These are phyloP conservation scores for Ensete glaucum DNA, from an alignment of 176 grass and related monocot genomes.

Conservation along the genomic window DNA sequence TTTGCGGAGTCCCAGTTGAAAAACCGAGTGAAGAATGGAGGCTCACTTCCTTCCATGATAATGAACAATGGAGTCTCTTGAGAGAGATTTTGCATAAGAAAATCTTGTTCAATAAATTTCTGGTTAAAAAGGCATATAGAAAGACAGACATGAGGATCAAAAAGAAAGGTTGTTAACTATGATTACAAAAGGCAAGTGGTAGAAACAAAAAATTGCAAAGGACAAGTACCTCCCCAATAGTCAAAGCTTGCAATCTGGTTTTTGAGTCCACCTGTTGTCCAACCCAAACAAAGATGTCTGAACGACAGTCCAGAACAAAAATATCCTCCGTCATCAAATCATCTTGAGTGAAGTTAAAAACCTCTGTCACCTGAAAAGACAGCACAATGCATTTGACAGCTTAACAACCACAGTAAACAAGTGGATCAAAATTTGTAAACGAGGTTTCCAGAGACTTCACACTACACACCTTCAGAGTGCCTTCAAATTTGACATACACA, in stretches of 20 bases:
- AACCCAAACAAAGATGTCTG: slow-evolving; percentile 71
- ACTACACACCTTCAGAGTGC: slow-evolving; percentile 45
- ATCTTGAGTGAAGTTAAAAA: slow-evolving; percentile 82
- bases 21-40: slow-evolving; percentile 83
- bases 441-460: slow-evolving; percentile 3
- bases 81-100: slow-evolving; percentile 63
- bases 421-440: background rate
- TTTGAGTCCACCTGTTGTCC: slow-evolving; percentile 75
- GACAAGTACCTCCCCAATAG: slow-evolving; percentile 38
- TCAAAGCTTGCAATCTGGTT: slow-evolving; percentile 64
- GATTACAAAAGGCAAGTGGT: background rate
- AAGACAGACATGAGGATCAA: background rate
- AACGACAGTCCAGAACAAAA: slow-evolving; percentile 71
- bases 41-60: slow-evolving; percentile 70
- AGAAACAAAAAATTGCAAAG: background rate
- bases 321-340: slow-evolving; percentile 95
- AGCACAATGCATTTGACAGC: slow-evolving; percentile 14
- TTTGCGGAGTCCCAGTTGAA: slow-evolving; percentile 71
- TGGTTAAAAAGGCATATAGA: slow-evolving; percentile 28
- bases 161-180: background rate
- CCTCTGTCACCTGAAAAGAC: slow-evolving; percentile 54
- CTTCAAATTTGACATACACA: slow-evolving; percentile 32
- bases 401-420: slow-evolving; percentile 14
- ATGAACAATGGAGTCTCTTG: slow-evolving; percentile 55
- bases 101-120: slow-evolving; percentile 85